phyloP scores from a whole-genome alignment of 1,284 basidiomycete genomes.

The Waitea zeae region DNA sequence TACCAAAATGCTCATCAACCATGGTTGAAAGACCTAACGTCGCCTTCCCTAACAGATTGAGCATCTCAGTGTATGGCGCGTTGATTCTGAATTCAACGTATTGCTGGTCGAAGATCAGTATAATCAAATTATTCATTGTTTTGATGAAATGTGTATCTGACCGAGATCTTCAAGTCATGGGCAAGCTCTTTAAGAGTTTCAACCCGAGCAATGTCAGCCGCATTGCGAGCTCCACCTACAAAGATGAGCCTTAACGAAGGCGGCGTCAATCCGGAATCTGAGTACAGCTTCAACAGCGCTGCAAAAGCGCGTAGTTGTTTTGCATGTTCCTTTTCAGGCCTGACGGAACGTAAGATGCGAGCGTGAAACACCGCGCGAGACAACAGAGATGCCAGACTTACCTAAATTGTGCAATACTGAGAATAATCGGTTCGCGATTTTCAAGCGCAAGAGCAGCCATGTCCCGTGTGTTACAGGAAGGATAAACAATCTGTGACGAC shows the following conservation, averaged over 20 bases:
- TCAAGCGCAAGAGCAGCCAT: constrained; percentile 51
- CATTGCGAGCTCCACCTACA: constrained; percentile 75
- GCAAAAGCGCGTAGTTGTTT: constrained; percentile 65
- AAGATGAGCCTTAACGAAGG: constrained; percentile 41
- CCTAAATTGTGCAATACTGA: constrained; percentile 89
- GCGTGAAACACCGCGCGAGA: not conserved
- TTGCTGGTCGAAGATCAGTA: constrained; percentile 21
- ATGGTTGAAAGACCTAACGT: constrained; percentile 90
- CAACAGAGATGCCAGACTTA: constrained; percentile 18
- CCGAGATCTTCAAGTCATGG: constrained; percentile 46
- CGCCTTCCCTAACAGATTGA: constrained; percentile 51
- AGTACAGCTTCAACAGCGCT: constrained; percentile 38
- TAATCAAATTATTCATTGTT: not conserved
- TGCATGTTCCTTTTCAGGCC: constrained; percentile 90
- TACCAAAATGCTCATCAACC: constrained; percentile 98
- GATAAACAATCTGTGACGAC: constrained; percentile 52
- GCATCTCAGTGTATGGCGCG: constrained; percentile 58
- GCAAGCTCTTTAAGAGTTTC: constrained; percentile 41
- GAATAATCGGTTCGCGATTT: constrained; percentile 44
- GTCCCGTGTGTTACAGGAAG: constrained; percentile 78
- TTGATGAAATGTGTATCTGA: constrained; percentile 13
- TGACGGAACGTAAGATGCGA: constrained; percentile 11
- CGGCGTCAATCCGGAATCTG: constrained; percentile 27
- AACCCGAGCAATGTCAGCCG: constrained; percentile 58
- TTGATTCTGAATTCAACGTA: constrained; percentile 75